Conservation (phyloP, 1,139 yeast genomes). For the Meyerozyma carpophila region DNA sequence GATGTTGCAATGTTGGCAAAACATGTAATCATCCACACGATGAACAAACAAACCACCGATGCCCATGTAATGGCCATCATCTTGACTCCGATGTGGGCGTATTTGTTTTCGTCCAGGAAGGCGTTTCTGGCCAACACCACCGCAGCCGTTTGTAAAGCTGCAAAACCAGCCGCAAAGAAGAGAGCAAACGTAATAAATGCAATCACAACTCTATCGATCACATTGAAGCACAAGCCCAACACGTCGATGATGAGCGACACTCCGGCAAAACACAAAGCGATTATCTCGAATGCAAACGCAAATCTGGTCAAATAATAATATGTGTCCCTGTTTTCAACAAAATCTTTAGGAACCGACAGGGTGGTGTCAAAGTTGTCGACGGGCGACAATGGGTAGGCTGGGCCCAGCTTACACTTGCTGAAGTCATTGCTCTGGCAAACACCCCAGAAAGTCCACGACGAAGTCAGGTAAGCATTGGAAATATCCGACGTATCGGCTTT, state of each 20-base stretch:
- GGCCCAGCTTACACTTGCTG: conserved; percentile 41
- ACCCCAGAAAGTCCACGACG: conserved; percentile 87
- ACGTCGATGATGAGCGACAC: conserved; percentile 36
- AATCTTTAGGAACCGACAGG: conserved; percentile 46
- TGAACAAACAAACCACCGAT: conserved; percentile 46
- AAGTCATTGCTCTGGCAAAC: conserved; percentile 42
- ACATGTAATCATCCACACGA: conserved; percentile 53
- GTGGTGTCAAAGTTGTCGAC: conserved; percentile 59
- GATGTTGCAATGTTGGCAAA: conserved; percentile 45
- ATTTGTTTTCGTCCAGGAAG: conserved; percentile 40
- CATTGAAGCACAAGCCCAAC: conserved; percentile 43
- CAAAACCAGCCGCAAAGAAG: conserved; percentile 53
- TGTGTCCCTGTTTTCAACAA: conserved; percentile 50
- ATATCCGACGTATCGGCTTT: conserved; percentile 61
- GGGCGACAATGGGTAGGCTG: conserved; percentile 68
- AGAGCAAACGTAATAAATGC: conserved; percentile 49
- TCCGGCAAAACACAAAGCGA: conserved; percentile 52
- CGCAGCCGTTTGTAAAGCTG: conserved; percentile 64
- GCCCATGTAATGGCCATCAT: conserved; percentile 69
- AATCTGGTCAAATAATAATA: conserved; percentile 69
- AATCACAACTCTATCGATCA: conserved; percentile 51
- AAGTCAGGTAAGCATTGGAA: conserved; percentile 43
- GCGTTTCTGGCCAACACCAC: conserved; percentile 61
- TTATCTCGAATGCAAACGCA: conserved; percentile 59
- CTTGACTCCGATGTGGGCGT: conserved; percentile 50